phyloP scores from a whole-genome alignment of 331 rosid species.

The Malus hybrid region DNA sequence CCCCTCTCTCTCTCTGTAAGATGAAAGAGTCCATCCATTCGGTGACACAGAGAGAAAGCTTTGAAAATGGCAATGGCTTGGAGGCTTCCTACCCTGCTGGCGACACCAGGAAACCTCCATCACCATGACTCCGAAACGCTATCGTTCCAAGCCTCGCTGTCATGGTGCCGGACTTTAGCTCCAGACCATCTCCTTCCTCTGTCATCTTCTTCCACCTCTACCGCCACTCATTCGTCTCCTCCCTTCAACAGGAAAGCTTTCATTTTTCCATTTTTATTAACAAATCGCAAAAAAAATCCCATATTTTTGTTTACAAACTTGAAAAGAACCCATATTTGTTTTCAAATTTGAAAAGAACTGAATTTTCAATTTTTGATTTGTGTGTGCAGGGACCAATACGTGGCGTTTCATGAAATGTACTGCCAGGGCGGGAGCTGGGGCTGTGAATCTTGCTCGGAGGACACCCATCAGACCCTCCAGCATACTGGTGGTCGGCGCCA shows the following conservation, averaged over 20 bases:
- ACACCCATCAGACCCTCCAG: too few relatives aligned
- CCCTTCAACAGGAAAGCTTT: not conserved
- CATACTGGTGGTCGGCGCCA: too few relatives aligned
- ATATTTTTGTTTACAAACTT: too few relatives aligned
- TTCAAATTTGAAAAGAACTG: too few relatives aligned
- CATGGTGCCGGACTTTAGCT: slow-evolving; percentile 33
- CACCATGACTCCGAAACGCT: not conserved
- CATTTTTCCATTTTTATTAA: not conserved
- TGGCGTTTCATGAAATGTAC: too few relatives aligned
- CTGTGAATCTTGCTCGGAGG: too few relatives aligned
- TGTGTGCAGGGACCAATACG: not conserved
- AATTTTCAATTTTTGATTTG: too few relatives aligned
- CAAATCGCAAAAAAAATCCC: not conserved
- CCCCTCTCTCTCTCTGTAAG: not conserved
- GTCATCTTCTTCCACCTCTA: slow-evolving; percentile 11
- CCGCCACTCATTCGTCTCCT: slow-evolving; percentile 1
- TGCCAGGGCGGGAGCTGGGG: too few relatives aligned
- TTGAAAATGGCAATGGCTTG: slow-evolving; percentile 30
- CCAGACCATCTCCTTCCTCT: slow-evolving; percentile 22
- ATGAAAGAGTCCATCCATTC: not conserved
- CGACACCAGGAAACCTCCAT: slow-evolving; percentile 22
- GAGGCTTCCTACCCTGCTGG: slow-evolving; percentile 40
- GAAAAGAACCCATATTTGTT: too few relatives aligned
- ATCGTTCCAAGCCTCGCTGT: slow-evolving; percentile 1
- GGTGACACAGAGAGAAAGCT: not conserved